Conservation (phyloP, 768 basidiomycete genomes). For the Coprinopsis marcescibilis region DNA sequence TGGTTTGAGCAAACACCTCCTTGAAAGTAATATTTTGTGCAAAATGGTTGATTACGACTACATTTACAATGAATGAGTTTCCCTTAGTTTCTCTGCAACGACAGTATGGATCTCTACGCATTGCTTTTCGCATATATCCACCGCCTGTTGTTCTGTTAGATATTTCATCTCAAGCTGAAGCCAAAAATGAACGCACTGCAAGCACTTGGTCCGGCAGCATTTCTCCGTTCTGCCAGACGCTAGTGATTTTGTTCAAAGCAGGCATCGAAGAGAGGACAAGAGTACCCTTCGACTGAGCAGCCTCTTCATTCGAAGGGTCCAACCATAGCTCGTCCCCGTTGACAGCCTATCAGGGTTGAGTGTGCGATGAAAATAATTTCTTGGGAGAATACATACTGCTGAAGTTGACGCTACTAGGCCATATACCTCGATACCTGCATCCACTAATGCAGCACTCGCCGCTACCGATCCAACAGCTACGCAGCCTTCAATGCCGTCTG, state of each 20-base stretch:
- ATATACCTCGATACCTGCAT: slow-evolving; percentile 88
- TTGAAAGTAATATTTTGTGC: too few species aligned
- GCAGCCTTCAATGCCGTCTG: slow-evolving; percentile 87
- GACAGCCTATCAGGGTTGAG: slow-evolving; percentile 39
- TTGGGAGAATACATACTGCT: slow-evolving; percentile 43
- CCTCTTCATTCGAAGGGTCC: slow-evolving; percentile 77
- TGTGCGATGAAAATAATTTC: neutral
- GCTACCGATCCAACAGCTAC: slow-evolving; percentile 84
- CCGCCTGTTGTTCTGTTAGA: slow-evolving; percentile 41
- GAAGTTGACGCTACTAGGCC: slow-evolving; percentile 85
- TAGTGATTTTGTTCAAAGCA: slow-evolving; percentile 77
- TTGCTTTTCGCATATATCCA: slow-evolving; percentile 62
- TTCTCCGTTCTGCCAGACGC: slow-evolving; percentile 79
- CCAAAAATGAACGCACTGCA: slow-evolving; percentile 38
- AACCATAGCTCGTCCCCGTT: slow-evolving; percentile 60
- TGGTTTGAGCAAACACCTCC: too few species aligned
- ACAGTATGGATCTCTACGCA: slow-evolving; percentile 74
- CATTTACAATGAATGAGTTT: slow-evolving; percentile 21
- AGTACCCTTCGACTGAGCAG: slow-evolving; percentile 48
- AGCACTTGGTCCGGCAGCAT: slow-evolving; percentile 49
- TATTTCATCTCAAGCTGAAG: neutral
- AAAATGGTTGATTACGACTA: neutral
- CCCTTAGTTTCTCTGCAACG: slow-evolving; percentile 64
- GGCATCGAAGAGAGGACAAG: slow-evolving; percentile 84
- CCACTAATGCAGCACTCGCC: slow-evolving; percentile 84